These are phyloP conservation scores for Hevea brasiliensis DNA, from an alignment of 345 rosid species.

Conservation along the genomic window DNA sequence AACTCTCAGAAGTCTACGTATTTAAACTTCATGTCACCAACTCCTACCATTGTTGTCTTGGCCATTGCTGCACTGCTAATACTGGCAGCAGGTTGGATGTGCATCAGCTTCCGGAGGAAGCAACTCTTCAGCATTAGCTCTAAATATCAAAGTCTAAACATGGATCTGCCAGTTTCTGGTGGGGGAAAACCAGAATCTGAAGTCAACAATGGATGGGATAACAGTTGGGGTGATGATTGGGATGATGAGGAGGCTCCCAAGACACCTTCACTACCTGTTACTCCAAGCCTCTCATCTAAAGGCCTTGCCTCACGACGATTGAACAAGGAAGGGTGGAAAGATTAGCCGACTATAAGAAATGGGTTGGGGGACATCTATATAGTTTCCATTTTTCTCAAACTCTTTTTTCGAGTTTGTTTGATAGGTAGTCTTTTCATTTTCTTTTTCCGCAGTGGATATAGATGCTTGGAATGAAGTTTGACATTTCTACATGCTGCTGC, in stretches of 20 bases:
- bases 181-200: conserved; percentile 31
- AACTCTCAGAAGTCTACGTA: conserved; percentile 29
- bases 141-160: conserved; percentile 64
- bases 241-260: conserved; percentile 71
- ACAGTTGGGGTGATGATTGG: conserved; percentile 81
- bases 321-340: conserved; percentile 84
- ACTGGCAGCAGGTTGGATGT: conserved; percentile 47
- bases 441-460: not conserved
- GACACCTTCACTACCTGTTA: conserved; percentile 61
- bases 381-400: too few relatives aligned
- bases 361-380: not conserved
- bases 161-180: conserved; percentile 55
- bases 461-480: not conserved
- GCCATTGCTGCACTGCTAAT: conserved; percentile 42
- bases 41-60: conserved; percentile 31
- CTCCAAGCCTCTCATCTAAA: conserved; percentile 68
- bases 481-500: too few relatives aligned
- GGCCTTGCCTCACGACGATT: conserved; percentile 73
- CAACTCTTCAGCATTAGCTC: conserved; percentile 22
- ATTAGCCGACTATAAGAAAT: conserved; percentile 26
- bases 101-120: conserved; percentile 40
- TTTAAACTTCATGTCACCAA: conserved; percentile 33
- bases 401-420: not conserved
- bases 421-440: not conserved
- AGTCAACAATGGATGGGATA: conserved; percentile 63